Evolutionary conservation across 495 filamentous ascomycete genomes (phyloP).

Genomic region (Filosporella fistucella): DNA sequence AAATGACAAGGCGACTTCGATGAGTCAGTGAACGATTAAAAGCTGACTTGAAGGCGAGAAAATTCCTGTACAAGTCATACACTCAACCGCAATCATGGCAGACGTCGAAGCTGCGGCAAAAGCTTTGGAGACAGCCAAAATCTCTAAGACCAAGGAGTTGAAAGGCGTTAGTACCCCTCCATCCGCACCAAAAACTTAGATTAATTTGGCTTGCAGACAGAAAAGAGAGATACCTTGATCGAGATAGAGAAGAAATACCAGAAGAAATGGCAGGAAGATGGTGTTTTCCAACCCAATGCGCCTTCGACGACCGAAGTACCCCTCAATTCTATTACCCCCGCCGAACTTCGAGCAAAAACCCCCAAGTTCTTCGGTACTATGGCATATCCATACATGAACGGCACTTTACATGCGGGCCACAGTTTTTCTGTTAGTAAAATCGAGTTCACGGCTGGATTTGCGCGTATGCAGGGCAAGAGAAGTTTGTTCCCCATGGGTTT

Average conservation of each 20-base stretch:
- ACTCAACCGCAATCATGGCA: slow-evolving; percentile 23
- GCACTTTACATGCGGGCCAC: slow-evolving; percentile 87
- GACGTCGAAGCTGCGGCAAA: slow-evolving; percentile 22
- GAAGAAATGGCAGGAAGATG: slow-evolving; percentile 70
- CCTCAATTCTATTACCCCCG: slow-evolving; percentile 59
- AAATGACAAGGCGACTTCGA: not conserved
- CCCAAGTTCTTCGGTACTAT: slow-evolving; percentile 94
- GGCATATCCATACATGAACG: slow-evolving; percentile 97
- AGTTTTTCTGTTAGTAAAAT: slow-evolving; percentile 85
- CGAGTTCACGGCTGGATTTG: slow-evolving; percentile 81
- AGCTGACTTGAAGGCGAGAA: not conserved
- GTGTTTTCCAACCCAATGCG: slow-evolving; percentile 80
- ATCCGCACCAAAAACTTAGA: not conserved
- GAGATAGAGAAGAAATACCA: slow-evolving; percentile 92
- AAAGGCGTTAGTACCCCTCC: slow-evolving; percentile 32
- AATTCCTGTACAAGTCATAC: not conserved
- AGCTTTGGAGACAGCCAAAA: slow-evolving; percentile 17
- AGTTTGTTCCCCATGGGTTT: slow-evolving; percentile 86
- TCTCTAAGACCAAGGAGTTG: slow-evolving; percentile 46
- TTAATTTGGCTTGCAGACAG: slow-evolving; percentile 52
- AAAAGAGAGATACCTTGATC: slow-evolving; percentile 87
- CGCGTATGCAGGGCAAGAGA: slow-evolving; percentile 84
- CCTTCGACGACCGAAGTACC: slow-evolving; percentile 73
- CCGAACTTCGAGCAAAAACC: slow-evolving; percentile 66
- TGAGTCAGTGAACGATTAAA: slow-evolving; percentile 8